Evolutionary conservation across 1,139 yeast genomes (phyloP).

Genomic region (Wickerhamiella infanticola): DNA sequence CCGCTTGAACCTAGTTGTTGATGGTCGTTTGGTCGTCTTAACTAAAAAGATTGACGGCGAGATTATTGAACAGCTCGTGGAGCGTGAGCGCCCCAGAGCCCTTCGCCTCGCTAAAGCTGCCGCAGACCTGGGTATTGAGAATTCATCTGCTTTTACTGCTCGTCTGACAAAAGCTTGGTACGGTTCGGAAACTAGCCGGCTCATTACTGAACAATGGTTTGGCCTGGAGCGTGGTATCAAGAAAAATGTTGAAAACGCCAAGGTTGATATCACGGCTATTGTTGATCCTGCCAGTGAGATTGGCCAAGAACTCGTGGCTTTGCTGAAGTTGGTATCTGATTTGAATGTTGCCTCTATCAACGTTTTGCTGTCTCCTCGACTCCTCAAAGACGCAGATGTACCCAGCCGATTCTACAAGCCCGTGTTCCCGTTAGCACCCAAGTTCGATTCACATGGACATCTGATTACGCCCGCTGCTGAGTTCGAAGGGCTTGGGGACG

Average conservation of each 20-base stretch:
- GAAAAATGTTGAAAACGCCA: slow-evolving; percentile 14
- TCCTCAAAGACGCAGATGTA: slow-evolving; percentile 24
- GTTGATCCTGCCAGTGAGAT: slow-evolving; percentile 58
- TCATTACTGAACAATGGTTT: slow-evolving; percentile 8
- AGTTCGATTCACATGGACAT: slow-evolving; percentile 30
- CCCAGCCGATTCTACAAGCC: slow-evolving; percentile 48
- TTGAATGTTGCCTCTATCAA: slow-evolving; percentile 31
- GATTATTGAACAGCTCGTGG: slow-evolving; percentile 4
- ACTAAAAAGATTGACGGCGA: not conserved
- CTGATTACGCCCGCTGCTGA: slow-evolving; percentile 18
- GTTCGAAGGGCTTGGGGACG: slow-evolving; percentile 33
- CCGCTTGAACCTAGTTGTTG: slow-evolving; percentile 6
- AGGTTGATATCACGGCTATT: slow-evolving; percentile 37
- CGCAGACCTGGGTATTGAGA: not conserved
- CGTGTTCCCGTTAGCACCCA: slow-evolving; percentile 27
- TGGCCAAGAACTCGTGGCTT: slow-evolving; percentile 46
- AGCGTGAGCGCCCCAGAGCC: slow-evolving; percentile 9
- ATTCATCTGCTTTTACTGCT: not conserved
- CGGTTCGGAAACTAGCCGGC: not conserved
- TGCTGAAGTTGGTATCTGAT: slow-evolving; percentile 32
- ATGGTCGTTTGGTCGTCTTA: slow-evolving; percentile 9
- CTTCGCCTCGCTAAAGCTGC: slow-evolving; percentile 9
- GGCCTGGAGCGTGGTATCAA: slow-evolving; percentile 14
- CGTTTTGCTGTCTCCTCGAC: slow-evolving; percentile 46
- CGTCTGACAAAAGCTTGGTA: not conserved